Percentiles rank a stretch among this genome's conserved stretches.
Conservation (phyloP, 2,329 filamentous ascomycete species). For the Fusarium nurragi region DNA sequence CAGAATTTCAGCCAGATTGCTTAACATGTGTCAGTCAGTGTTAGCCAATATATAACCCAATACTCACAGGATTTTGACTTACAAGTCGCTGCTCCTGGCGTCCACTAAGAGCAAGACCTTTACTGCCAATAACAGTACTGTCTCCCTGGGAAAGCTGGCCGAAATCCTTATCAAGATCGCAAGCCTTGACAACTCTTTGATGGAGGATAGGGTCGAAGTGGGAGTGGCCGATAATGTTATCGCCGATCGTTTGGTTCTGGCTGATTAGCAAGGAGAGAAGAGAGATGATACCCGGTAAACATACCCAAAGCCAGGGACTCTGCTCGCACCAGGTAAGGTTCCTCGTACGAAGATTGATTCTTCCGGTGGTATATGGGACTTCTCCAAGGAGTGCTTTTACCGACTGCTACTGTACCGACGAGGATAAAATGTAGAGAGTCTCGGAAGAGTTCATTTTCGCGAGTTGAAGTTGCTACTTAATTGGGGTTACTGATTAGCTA, state of each 20-base stretch:
- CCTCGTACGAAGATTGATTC: conserved; percentile 17
- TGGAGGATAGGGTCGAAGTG: conserved; percentile 43
- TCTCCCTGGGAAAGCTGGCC: conserved; percentile 49
- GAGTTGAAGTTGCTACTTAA: not conserved
- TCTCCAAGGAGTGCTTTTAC: conserved; percentile 55
- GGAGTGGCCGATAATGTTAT: conserved; percentile 50
- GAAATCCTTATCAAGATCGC: conserved; percentile 49
- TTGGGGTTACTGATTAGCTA: no score
- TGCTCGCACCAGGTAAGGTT: conserved; percentile 48
- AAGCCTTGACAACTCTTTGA: conserved; percentile 39
- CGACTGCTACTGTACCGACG: conserved; percentile 55
- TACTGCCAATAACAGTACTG: conserved; percentile 54
- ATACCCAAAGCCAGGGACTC: conserved; percentile 48
- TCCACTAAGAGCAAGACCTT: conserved; percentile 57
- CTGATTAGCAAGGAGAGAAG: not conserved
- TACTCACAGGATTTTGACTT: conserved; percentile 10
- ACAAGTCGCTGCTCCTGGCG: conserved; percentile 57
- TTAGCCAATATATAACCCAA: not conserved
- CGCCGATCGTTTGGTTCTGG: conserved; percentile 47
- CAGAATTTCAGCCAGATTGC: conserved; percentile 49
- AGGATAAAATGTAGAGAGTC: conserved; percentile 45
- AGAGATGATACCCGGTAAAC: not conserved
- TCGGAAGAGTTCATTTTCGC: conserved; percentile 40
- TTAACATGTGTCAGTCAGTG: no score
- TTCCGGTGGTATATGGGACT: conserved; percentile 35